Evolutionary conservation across 2,329 filamentous ascomycete genomes (phyloP), one percentile per base, ranked within the genome.

Genomic region (Penicillium glabrum): DNA sequence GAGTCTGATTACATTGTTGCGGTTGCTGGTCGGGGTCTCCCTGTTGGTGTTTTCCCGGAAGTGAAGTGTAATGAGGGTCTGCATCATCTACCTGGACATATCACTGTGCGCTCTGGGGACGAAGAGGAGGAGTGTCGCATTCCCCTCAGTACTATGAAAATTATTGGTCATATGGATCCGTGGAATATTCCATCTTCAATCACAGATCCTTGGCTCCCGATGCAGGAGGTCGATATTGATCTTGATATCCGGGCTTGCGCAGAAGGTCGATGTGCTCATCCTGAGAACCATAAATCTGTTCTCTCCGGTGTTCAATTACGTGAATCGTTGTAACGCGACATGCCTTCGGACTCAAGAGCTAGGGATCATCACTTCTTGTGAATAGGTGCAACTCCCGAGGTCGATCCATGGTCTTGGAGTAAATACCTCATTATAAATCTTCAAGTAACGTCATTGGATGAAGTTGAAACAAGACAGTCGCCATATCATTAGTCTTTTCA

Each of bases 1-100:
- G 83, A 84, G 60, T 75, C 81, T 57, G 77, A 83, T 53, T 87
- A 82, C 64, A 80, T 88, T 70, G 74, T 88, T 62, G 81, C 83
- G 0, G 82, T 83, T 31, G 83, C 84, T 5, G 63, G 58, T 1
- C 49, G 39, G 0, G 64, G 64, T 0, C 45, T 53, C 2, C 53
- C 54, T n/a, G 55, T 67, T 2, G 63, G 64, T 4, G 26, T 54
- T 2, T 27, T 65, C 10, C 46, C 57, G 6, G 19, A 16, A 16
- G 11, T 57, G 3, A n/a, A 31, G 3, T 33, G 49, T 33, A 62
- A 57, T 21, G 35, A 33, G 23, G 41, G 33, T 16, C 45, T 46
- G 37, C 51, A 62, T 21, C 57, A 58, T 24, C 29, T 62, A 7
- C 56, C 50, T 8, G 54, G 45, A 5, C 51, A 45, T 3, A 56